phyloP scores from a whole-genome alignment of 495 filamentous ascomycete species.

The Podospora pseudocomata region DNA sequence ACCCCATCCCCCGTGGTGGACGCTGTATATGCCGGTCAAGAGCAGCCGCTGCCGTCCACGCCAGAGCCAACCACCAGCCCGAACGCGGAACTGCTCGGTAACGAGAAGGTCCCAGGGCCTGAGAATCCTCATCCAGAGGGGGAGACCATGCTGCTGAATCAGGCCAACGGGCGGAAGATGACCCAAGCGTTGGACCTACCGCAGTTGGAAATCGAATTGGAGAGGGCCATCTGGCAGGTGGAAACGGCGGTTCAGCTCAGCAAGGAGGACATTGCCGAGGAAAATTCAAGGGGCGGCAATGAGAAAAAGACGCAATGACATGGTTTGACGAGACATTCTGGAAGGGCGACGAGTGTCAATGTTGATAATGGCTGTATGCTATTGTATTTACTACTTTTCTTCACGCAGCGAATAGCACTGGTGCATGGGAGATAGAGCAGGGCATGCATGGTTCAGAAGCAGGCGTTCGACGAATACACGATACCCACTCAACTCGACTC shows the following conservation, averaged over 20 bases:
- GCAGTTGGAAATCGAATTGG: slow-evolving; percentile 80
- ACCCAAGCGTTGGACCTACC: slow-evolving; percentile 71
- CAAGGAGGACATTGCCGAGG: slow-evolving; percentile 33
- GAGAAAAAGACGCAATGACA: slow-evolving; percentile 26
- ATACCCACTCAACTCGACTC: not conserved
- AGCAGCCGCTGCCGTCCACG: slow-evolving; percentile 27
- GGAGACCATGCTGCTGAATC: slow-evolving; percentile 58
- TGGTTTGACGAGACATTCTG: not conserved
- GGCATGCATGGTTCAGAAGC: not conserved
- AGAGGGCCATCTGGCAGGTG: slow-evolving; percentile 85
- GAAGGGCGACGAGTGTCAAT: not conserved
- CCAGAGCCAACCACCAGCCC: slow-evolving; percentile 28
- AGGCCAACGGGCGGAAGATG: slow-evolving; percentile 59
- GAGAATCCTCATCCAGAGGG: slow-evolving; percentile 38
- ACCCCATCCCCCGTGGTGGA: slow-evolving; percentile 65
- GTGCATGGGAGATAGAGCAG: not conserved
- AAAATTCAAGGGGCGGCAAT: slow-evolving; percentile 12
- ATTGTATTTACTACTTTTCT: not conserved
- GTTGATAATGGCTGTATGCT: not conserved
- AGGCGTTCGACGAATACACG: not conserved
- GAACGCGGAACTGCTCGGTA: slow-evolving; percentile 17
- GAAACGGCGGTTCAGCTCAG: slow-evolving; percentile 59
- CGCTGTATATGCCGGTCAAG: slow-evolving; percentile 59
- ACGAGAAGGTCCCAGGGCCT: slow-evolving; percentile 10
- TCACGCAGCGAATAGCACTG: not conserved